Base-by-base conservation (phyloP, 352 stramenopile species). In the Pelagophyceae sp. region DNA sequence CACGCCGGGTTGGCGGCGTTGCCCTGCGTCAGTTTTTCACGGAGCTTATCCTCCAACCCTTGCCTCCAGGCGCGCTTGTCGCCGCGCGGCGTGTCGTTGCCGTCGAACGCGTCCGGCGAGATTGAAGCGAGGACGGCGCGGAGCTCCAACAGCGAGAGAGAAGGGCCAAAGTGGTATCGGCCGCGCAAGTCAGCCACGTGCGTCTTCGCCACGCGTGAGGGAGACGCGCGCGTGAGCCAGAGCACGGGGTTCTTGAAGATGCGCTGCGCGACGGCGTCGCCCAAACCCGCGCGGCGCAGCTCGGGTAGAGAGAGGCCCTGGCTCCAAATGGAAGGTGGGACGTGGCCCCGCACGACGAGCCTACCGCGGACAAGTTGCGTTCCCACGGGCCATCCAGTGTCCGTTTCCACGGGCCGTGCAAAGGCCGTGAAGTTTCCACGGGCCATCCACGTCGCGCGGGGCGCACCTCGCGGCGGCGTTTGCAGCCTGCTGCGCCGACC, bases 131-230 rank as follows among this genome's bases (percentile, higher is more conserved):
- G 35, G 67, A 74, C 67, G 33, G 67, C 67, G 35, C 67, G 67
- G 35, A 74, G 67, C 67, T 74, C 67, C 35, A 74, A 37, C 15
- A 74, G 25, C 35, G 67, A 37, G 17, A 74, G 67, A 27, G 3
- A 3, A 15, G 23, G 58, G 5, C 20, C 33, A 37, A 58, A 50
- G 5, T 31, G 17, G 67, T 74, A 74, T 1, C 67, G 33, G 35
- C 35, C 33, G 15, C 67, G 67, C 15, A 74, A n/a, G 67, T 74
- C 67, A 2, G 67, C 67, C 35, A 74, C 67, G 67, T 74, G 67
- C 11, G 3, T 29, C 35, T 58, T 50, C 15, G 67, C 67, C 15
- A 74, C 27, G 67, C 33, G 67, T 1, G 27, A 35, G 1, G 33
- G 11, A 1, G 33, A 6, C 15, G 67, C 67, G 67, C 67, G 67